Percentiles rank a stretch among this genome's conserved stretches.
Conservation (phyloP, 495 filamentous ascomycete genomes). For the Neurospora terricola region DNA sequence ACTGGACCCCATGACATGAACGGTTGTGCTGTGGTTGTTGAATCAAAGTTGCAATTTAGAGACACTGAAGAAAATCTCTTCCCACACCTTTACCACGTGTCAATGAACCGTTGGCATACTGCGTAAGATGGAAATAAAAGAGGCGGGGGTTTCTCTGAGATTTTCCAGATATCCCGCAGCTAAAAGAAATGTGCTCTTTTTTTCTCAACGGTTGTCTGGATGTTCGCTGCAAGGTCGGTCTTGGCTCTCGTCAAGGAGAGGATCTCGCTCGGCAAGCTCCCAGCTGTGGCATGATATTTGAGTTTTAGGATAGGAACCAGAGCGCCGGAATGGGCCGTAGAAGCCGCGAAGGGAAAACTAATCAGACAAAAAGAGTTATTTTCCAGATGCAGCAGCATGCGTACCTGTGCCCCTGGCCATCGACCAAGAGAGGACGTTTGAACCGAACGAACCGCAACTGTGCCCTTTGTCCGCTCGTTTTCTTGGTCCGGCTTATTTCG, state of each 20-base stretch:
- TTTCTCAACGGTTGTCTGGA: not conserved
- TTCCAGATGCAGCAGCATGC: not conserved
- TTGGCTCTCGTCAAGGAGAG: not conserved
- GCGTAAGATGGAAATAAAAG: not conserved
- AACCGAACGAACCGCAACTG: not conserved
- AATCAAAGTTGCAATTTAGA: not conserved
- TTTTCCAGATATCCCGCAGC: not conserved
- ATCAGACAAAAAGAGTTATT: not conserved
- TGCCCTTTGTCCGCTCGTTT: not conserved
- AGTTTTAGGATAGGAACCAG: not conserved
- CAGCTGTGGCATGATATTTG: not conserved
- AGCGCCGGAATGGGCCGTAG: not conserved
- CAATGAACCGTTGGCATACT: conserved; percentile 19
- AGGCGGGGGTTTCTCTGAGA: conserved; percentile 1
- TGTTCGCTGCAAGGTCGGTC: not conserved
- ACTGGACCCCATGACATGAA: not conserved
- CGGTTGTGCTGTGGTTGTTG: not conserved
- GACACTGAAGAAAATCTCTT: not conserved
- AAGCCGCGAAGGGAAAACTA: not conserved
- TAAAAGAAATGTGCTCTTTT: not conserved
- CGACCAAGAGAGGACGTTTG: not conserved
- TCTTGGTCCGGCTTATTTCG: not conserved
- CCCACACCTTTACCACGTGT: conserved; percentile 21
- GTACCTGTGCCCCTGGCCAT: not conserved
- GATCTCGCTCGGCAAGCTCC: not conserved